Conservation (phyloP, 805 yeast genomes). For the Saccharomycopsis oosterbeekiorum region DNA sequence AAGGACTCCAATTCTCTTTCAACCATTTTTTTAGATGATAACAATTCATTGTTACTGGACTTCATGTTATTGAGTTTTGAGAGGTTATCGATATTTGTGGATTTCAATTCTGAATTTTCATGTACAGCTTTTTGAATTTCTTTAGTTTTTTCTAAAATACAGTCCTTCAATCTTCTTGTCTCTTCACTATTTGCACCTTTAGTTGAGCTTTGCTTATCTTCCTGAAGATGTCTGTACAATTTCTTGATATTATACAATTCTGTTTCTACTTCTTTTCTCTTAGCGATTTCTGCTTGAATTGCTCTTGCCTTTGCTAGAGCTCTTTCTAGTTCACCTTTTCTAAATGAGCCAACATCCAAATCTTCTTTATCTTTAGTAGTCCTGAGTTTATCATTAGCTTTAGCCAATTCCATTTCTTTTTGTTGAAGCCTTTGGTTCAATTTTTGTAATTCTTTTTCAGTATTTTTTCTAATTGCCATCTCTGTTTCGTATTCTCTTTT, state of each 20-base stretch:
- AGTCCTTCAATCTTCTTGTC: neutral
- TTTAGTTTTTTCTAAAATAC: neutral
- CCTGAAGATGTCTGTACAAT: neutral
- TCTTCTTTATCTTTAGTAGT: neutral
- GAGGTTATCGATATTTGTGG: neutral
- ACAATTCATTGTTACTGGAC: neutral
- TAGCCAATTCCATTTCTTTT: neutral
- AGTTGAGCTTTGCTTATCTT: neutral
- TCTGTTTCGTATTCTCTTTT: neutral
- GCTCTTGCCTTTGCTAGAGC: neutral
- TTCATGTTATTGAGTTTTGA: neutral
- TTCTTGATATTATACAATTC: neutral
- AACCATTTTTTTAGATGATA: neutral
- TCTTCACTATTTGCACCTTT: neutral
- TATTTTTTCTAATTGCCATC: neutral
- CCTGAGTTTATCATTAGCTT: neutral
- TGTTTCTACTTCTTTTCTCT: neutral
- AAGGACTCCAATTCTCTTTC: neutral
- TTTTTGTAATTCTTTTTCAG: neutral
- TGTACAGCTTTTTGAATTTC: neutral
- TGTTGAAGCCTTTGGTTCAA: neutral
- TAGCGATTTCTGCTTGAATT: neutral
- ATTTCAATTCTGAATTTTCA: neutral
- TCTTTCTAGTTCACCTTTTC: neutral
- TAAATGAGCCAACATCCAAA: neutral